Base-by-base conservation (phyloP, 2,329 filamentous ascomycete genomes). In the Neofusicoccum sp. region DNA sequence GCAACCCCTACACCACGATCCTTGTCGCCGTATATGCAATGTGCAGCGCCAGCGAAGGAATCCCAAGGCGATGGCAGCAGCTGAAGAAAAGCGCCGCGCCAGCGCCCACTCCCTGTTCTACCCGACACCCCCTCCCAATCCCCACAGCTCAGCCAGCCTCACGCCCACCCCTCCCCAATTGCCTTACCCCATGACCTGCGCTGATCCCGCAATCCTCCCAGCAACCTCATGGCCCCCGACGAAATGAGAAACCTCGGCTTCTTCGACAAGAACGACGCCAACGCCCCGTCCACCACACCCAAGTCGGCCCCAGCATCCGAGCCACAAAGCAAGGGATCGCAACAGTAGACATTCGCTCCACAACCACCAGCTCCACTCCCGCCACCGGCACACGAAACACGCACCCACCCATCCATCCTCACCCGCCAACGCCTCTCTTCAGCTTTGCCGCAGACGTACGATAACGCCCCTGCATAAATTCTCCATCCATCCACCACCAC, bases 231-330 rank as follows among this genome's bases (percentile, higher is more conserved):
- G 95, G 93, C 93, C 6, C 92, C 86, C 69, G 95, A 99, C 73
- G 91, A 96, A 64, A 95, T 98, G 78, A 92, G 91, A 77, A 99
- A 99, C 73, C 81, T 99, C 44, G 95, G 95, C 0, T 95, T 96
- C 70, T 80, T 82, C 5, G 82, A 85, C 64, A 83, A 86, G 48
- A 76, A 67, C n/a, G 68, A 71, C 29, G 29, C 29, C 37, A 62
- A 29, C n/a, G 16, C 16, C 48, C 29, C 9, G 11, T 28, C 34
- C 34, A 22, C 52, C 52, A 29, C 52, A 7, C 14, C 36, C 47
- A 48, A 36, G 37, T n/a, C 47, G 4, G 31, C 59, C 28, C 9
- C 52, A 6, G 22, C 29, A 22, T 31, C 61, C 37, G 59, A 48
- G 44, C 59, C 37, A 49, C 59, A 16, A 60, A 52, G 59, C 59